These are phyloP conservation scores for Botrytis byssoidea DNA, from an alignment of 2,329 filamentous ascomycete genomes.

Conservation along the genomic window DNA sequence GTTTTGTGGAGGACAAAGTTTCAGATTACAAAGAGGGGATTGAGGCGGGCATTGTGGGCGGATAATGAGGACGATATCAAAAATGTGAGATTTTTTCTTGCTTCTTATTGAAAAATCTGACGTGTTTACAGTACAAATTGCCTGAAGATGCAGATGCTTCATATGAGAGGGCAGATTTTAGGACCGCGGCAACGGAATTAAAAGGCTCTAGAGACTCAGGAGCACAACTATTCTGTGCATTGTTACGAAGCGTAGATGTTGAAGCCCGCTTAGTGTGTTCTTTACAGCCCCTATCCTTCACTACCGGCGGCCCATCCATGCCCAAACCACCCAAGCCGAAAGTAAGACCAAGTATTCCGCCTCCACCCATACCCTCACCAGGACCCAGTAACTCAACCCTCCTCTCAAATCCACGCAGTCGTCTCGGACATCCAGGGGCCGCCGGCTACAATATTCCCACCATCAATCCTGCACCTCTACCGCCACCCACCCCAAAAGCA, in stretches of 20 bases:
- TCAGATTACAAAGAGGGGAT: constrained; percentile 66
- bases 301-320: constrained; percentile 44
- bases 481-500: constrained; percentile 39
- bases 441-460: constrained; percentile 50
- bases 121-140: constrained; percentile 32
- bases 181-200: constrained; percentile 62
- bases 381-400: constrained; percentile 22
- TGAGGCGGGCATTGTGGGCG: constrained; percentile 72
- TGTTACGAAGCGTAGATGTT: constrained; percentile 80
- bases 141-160: constrained; percentile 56
- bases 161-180: constrained; percentile 70
- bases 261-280: constrained; percentile 85
- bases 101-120: neutral
- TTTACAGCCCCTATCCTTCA: constrained; percentile 66
- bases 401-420: constrained; percentile 31
- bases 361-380: constrained; percentile 30
- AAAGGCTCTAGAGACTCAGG: constrained; percentile 86
- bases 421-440: constrained; percentile 44
- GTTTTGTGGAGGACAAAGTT: constrained; percentile 69
- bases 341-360: constrained; percentile 30
- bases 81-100: constrained; percentile 45
- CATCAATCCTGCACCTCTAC: constrained; percentile 50
- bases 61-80: constrained; percentile 62
- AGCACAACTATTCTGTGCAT: constrained; percentile 84
- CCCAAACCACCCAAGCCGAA: constrained; percentile 28